Base-by-base conservation (phyloP, 352 stramenopile genomes). In the Globisporangium nodosum region DNA sequence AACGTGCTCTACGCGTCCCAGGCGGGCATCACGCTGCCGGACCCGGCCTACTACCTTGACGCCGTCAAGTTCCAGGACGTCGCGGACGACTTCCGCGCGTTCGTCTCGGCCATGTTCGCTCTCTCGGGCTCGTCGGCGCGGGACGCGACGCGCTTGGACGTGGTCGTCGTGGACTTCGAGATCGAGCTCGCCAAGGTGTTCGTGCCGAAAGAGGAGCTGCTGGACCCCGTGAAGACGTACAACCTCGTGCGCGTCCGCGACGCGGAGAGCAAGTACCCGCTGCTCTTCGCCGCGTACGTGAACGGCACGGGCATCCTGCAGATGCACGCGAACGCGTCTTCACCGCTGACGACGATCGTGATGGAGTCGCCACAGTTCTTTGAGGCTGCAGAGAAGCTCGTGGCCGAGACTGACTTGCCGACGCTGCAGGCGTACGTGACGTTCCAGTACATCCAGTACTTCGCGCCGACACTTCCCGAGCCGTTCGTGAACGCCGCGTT, bases 21-120 rank as follows among this genome's bases (percentile, higher is more conserved):
- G 61, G 76, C 48, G 2, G 82, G 92, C 0, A 72, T 98, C n/a
- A 83, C 79, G 39, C 66, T 98, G 12, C 92, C 92, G 0, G 88
- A 97, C 64, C 78, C 74, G 3, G 70, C 96, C 64, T 98, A 98
- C 60, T 98, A 98, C 65, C 76, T 97, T 50, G 87, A 98, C 60
- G 63, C 77, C 2, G 74, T 70, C 20, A 75, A 95, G 51, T 97
- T 96, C 58, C 64, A 84, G 33, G 71, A 84, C 9, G 67, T 97
- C 21, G 73, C 75, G 12, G 65, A 69, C 18, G 73, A 74, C 11
- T 97, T 96, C 47, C 74, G 85, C 47, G 76, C 76, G 39, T 91
- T 89, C 56, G 69, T 98, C 31, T 66, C 78, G 12, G 62, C 77
- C 20, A 64, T 98, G 54, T 83, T 97, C 24, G 68, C 68, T 12